Evolutionary conservation across 495 filamentous ascomycete species (phyloP).

Genomic region (Aspergillus ostianus): DNA sequence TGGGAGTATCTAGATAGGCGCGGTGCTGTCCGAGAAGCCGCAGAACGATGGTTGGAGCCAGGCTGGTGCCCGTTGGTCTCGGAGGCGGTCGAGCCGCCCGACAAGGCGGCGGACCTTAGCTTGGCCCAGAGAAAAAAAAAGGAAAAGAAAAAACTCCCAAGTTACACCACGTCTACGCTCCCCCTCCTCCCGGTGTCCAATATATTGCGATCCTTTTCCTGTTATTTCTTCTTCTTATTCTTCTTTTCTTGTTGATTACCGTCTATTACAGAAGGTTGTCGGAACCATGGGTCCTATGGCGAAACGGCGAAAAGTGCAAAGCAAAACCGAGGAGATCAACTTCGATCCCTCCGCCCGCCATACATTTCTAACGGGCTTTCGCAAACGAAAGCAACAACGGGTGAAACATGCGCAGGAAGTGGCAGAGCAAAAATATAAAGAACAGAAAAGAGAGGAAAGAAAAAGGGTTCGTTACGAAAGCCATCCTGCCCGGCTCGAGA

Average conservation of each 20-base stretch:
- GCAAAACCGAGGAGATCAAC: conserved; percentile 69
- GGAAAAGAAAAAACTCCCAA: neutral
- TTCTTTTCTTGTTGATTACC: neutral
- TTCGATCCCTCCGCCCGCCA: conserved; percentile 76
- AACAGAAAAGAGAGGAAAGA: conserved; percentile 69
- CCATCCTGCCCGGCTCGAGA: conserved; percentile 1
- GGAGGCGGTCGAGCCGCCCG: conserved; percentile 26
- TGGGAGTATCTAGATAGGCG: conserved; percentile 12
- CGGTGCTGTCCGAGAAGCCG: conserved; percentile 11
- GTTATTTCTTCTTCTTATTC: neutral
- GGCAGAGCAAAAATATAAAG: conserved; percentile 66
- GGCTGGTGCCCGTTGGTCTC: conserved; percentile 19
- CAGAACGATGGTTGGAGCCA: conserved; percentile 22
- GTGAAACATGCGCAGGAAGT: conserved; percentile 78
- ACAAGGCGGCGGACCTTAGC: conserved; percentile 17
- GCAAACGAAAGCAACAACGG: conserved; percentile 86
- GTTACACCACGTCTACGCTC: neutral
- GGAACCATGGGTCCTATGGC: conserved; percentile 46
- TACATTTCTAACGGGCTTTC: conserved; percentile 92
- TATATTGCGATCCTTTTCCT: conserved; percentile 1
- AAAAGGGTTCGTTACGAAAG: conserved; percentile 56
- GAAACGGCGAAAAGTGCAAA: conserved; percentile 64
- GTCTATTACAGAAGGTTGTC: neutral
- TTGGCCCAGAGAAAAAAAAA: conserved; percentile 2
- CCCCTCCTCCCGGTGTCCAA: neutral